A percentile compares a stretch with the other conserved stretches of the same genome.
Conservation (phyloP, 148 eudicot genomes). For the Chenopodium berlandieri region DNA sequence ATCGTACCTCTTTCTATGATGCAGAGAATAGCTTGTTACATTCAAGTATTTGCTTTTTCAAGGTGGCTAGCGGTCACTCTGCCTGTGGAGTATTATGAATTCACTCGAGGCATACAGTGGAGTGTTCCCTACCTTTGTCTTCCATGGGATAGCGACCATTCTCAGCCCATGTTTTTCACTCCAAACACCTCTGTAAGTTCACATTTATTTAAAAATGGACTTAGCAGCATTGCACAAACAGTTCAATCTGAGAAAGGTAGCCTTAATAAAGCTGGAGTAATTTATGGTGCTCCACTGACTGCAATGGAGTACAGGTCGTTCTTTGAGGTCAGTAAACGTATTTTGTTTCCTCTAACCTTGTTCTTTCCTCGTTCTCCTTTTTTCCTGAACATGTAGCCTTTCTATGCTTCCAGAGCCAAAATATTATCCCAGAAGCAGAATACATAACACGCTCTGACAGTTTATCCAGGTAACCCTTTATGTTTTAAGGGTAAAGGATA, state of each 20-base stretch:
- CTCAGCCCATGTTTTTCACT: slow-evolving; percentile 33
- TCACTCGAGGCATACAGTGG: slow-evolving; percentile 75
- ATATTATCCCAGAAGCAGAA: slow-evolving; percentile 60
- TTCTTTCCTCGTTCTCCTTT: background rate
- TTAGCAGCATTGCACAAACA: slow-evolving; percentile 25
- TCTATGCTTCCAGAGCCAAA: slow-evolving; percentile 51
- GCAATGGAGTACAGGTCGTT: slow-evolving; percentile 64
- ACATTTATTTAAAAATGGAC: slow-evolving; percentile 30
- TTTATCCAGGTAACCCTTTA: slow-evolving; percentile 56
- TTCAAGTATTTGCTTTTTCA: slow-evolving; percentile 83
- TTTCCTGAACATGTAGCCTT: background rate
- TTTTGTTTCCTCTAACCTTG: slow-evolving; percentile 3
- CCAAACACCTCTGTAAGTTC: slow-evolving; percentile 42
- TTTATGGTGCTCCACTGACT: slow-evolving; percentile 75
- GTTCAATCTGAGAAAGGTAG: slow-evolving; percentile 24
- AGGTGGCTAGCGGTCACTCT: slow-evolving; percentile 71
- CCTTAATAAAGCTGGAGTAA: slow-evolving; percentile 38
- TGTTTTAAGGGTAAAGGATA: background rate
- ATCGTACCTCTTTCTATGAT: background rate
- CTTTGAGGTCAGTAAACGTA: slow-evolving; percentile 54
- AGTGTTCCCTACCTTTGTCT: slow-evolving; percentile 81
- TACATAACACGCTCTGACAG: slow-evolving; percentile 45
- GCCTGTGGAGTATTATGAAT: slow-evolving; percentile 83
- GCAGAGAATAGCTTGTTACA: slow-evolving; percentile 88
- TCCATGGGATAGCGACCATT: slow-evolving; percentile 68